A percentile compares a stretch with the other conserved stretches of the same genome.
Conservation (phyloP, 1,284 basidiomycete species). For the Ustilago bromivora region DNA sequence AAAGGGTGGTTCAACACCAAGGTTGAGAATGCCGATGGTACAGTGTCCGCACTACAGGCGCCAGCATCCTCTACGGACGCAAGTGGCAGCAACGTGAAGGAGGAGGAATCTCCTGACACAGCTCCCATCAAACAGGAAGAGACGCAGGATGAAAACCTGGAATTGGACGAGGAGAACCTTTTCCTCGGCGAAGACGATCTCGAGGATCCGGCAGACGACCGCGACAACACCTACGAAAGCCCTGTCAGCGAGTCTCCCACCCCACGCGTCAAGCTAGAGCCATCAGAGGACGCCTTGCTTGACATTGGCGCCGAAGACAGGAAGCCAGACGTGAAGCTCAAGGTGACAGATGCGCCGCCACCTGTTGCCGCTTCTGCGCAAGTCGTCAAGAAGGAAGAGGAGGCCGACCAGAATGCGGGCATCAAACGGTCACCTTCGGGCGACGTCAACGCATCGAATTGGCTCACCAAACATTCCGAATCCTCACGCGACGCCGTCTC, state of each 20-base stretch:
- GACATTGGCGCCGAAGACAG: conserved; percentile 12
- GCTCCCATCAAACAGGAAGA: conserved; percentile 66
- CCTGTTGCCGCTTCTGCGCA: not conserved
- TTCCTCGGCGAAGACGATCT: conserved; percentile 23
- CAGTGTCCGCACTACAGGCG: conserved; percentile 13
- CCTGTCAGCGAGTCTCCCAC: conserved; percentile 11
- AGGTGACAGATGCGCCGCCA: not conserved
- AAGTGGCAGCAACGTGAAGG: conserved; percentile 51
- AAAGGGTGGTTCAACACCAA: conserved; percentile 60
- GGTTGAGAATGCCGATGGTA: conserved; percentile 22
- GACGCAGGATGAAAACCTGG: conserved; percentile 45
- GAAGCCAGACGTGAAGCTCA: conserved; percentile 1
- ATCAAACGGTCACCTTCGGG: conserved; percentile 11
- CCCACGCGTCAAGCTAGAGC: conserved; percentile 34
- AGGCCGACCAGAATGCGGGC: conserved; percentile 1
- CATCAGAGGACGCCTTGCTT: conserved; percentile 31
- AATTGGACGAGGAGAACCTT: conserved; percentile 57
- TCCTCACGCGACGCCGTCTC: conserved; percentile 24
- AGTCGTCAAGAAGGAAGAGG: conserved; percentile 23
- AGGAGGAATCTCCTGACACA: conserved; percentile 67
- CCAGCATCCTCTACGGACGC: conserved; percentile 3
- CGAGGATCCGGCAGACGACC: conserved; percentile 25
- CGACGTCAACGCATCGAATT: conserved; percentile 30
- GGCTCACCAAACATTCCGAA: conserved; percentile 45
- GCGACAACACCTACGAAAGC: conserved; percentile 20